Evolutionary conservation across 2,329 filamentous ascomycete species (phyloP), one percentile per base, ranked within the genome.

Genomic region (Fusarium annulatum): DNA sequence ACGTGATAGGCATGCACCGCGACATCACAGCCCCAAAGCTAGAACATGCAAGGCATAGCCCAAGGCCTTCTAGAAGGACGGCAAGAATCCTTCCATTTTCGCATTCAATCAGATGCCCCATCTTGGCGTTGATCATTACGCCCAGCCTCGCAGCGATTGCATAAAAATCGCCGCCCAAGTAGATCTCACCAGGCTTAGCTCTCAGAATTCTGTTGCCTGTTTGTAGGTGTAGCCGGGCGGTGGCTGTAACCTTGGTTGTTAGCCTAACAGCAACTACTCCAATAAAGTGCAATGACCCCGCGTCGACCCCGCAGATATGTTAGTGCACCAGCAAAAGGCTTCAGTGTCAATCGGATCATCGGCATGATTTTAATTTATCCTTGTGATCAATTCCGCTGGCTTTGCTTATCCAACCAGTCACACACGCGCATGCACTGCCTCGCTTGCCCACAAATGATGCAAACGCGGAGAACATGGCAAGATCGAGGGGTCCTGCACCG

Each of bases 301-400:
- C 18, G 15, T 4, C 10, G n/a, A 28, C 18, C 19, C 34, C 41
- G 33, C 30, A 38, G n/a, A 5, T 1, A 0, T 59, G 56, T 51
- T 59, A 59, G 42, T 51, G 33, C n/a, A 38, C 23, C 21, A 59
- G 41, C 30, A 34, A 14, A 34, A 7, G 5, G n/a, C 23, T 21
- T 7, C 16, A 21, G 11, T 0, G 7, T 11, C 21, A 19, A 38
- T 23, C 67, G 68, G 68, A 61, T 71, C 51, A 45, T 71, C 67
- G 67, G 68, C 61, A 71, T 16, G 30, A 19, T 23, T 23, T 5
- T 6, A 2, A 3, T 46, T 28, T 23, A 34, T 23, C 63, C 26
- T 61, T 34, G 64, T 61, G 63, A 67, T 48, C 63, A 38, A 42
- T 26, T 38, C 36, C 26, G 11, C 45, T 67, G 42, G 39, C 49